Conservation (phyloP, 345 rosid genomes). For the Citrus medica region DNA sequence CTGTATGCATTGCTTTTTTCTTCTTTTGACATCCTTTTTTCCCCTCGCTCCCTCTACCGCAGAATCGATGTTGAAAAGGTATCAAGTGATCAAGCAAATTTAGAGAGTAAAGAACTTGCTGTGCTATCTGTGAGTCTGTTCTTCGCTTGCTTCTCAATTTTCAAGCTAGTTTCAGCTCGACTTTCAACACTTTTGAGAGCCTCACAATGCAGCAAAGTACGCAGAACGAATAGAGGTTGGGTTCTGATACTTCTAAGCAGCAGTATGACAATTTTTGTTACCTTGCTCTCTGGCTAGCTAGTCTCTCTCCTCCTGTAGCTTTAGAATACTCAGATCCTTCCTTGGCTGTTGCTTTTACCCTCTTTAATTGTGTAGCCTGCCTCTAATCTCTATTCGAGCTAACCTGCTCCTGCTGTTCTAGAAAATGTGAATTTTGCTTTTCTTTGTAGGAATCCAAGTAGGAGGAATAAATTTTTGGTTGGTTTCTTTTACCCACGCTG, state of each 20-base stretch:
- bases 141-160: constrained; percentile 52
- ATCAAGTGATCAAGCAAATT: constrained; percentile 44
- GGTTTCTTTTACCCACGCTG: background rate
- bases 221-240: constrained; percentile 63
- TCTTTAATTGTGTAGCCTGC: too few species aligned
- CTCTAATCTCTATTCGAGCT: background rate
- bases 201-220: constrained; percentile 26
- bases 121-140: constrained; percentile 60
- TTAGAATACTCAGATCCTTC: constrained; percentile 1
- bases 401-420: background rate
- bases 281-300: constrained; percentile 57
- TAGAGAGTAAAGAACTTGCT: constrained; percentile 69
- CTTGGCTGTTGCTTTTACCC: constrained; percentile 1
- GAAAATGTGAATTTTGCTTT: background rate
- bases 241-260: constrained; percentile 74
- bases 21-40: background rate
- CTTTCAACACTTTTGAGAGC: constrained; percentile 33
- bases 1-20: background rate
- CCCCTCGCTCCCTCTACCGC: constrained; percentile 3
- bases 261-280: constrained; percentile 69
- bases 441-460: background rate
- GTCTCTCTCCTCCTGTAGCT: background rate
- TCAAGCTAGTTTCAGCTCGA: constrained; percentile 52
- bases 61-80: constrained; percentile 69
- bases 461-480: background rate